phyloP scores from a whole-genome alignment of 306 rosid species.

The Ceratonia siliqua region DNA sequence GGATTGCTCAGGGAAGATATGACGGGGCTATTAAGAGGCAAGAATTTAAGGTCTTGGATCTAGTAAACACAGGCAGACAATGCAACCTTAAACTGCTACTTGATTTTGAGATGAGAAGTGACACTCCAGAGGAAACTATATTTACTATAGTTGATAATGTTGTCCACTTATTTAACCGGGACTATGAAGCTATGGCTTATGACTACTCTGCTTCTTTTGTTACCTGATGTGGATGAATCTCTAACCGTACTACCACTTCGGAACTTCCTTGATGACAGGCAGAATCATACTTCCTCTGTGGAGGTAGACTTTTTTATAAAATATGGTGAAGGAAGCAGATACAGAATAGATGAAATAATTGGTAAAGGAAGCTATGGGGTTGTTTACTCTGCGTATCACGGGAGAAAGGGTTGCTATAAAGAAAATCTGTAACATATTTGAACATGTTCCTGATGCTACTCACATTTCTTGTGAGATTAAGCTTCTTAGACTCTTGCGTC shows the following conservation, averaged over 20 bases:
- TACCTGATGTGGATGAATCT: slow-evolving; percentile 79
- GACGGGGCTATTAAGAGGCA: slow-evolving; percentile 88
- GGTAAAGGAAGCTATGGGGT: slow-evolving; percentile 97
- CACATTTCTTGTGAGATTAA: slow-evolving; percentile 91
- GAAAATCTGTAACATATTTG: slow-evolving; percentile 88
- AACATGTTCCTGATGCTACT: slow-evolving; percentile 89
- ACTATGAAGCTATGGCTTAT: slow-evolving; percentile 97
- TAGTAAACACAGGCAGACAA: slow-evolving; percentile 82
- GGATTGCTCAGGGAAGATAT: slow-evolving; percentile 75
- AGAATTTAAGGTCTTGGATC: slow-evolving; percentile 83
- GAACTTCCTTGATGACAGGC: slow-evolving; percentile 85
- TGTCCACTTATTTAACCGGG: slow-evolving; percentile 97
- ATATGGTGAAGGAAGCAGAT: slow-evolving; percentile 89
- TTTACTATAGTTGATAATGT: slow-evolving; percentile 88
- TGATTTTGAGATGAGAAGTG: slow-evolving; percentile 99
- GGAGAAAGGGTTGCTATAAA: slow-evolving; percentile 90
- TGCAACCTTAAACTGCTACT: slow-evolving; percentile 95
- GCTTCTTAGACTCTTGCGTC: slow-evolving; percentile 82
- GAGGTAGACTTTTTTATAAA: slow-evolving; percentile 89
- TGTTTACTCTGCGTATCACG: slow-evolving; percentile 80
- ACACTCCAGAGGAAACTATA: slow-evolving; percentile 95
- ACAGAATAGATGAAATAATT: slow-evolving; percentile 88
- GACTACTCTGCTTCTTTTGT: slow-evolving; percentile 88
- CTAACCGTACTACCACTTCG: slow-evolving; percentile 90
- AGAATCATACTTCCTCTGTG: too few relatives aligned